Evolutionary conservation across 306 rosid species (phyloP).

Genomic region (Lathyrus tuberosus): DNA sequence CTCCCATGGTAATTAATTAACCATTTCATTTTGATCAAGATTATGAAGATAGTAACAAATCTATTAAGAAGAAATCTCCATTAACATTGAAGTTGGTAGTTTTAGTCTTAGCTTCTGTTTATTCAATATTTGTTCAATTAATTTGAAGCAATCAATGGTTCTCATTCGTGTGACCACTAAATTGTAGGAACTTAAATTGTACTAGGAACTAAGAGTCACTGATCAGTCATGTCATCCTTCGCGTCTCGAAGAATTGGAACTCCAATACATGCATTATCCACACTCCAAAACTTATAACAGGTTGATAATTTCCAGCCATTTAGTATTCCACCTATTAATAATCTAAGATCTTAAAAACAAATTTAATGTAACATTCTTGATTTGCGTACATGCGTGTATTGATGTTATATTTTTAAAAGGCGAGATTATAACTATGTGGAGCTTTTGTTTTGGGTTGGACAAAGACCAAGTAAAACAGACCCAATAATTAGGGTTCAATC

Average conservation of each 20-base stretch:
- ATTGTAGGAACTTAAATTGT: slow-evolving; percentile 33
- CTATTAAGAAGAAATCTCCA: slow-evolving; percentile 62
- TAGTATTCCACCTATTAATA: too few species aligned
- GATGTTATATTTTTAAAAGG: too few species aligned
- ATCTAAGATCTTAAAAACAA: too few species aligned
- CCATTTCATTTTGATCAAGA: slow-evolving; percentile 43
- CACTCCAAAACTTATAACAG: slow-evolving; percentile 56
- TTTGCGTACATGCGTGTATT: too few species aligned
- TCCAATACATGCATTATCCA: slow-evolving; percentile 62
- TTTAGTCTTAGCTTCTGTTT: slow-evolving; percentile 37
- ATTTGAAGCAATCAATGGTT: slow-evolving; percentile 43
- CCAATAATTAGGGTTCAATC: too few species aligned
- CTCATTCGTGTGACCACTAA: slow-evolving; percentile 30
- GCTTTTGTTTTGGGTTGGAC: too few species aligned
- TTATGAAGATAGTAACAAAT: slow-evolving; percentile 39
- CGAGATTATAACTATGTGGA: too few species aligned
- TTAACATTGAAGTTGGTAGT: slow-evolving; percentile 52
- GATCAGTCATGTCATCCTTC: slow-evolving; percentile 46
- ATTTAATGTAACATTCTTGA: too few species aligned
- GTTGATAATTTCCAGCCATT: neutral
- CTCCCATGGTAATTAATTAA: neutral
- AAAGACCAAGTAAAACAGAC: too few species aligned
- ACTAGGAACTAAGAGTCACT: slow-evolving; percentile 28
- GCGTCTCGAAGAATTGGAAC: slow-evolving; percentile 39
- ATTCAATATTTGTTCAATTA: slow-evolving; percentile 50